Base-by-base conservation (phyloP, 306 rosid genomes). In the Ziziphus jujuba region DNA sequence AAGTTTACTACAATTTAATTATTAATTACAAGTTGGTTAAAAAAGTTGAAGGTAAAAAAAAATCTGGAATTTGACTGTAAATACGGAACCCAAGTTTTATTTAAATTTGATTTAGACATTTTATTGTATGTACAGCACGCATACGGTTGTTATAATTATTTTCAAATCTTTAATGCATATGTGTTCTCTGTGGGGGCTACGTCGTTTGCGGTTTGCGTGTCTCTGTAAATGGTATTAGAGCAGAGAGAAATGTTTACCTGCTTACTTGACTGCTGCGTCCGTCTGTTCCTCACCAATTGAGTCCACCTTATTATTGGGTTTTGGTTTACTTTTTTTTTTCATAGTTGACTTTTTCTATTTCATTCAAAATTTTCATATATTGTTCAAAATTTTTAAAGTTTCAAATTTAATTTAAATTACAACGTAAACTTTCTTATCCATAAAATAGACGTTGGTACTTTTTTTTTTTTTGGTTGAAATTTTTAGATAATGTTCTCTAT, bases 161-260 rank as follows among this genome's bases (percentile, higher is more conserved):
- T 74, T 74, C 53, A 17, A 56, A 43, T 45, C 5, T 33, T 33
- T 36, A n/a, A 2, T 34, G 44, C 8, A n/a, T 59, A 6, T 54
- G 72, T 40, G 45, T 10, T 9, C 3, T 11, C 45, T 52, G 76
- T 70, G 69, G 64, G 63, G 69, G 76, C 64, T 58, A 65, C 80
- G 40, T 59, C 47, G 25, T 44, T 19, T 43, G 44, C 75, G 10
- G 34, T 35, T 71, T 77, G 69, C 69, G 54, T 31, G 68, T 48
- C 6, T 17, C 9, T 34, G 3, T 24, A n/a, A 63, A 45, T 62
- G 11, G 67, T 5, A 47, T 25, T 5, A 31, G 33, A 9, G 14
- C 1, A 35, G 43, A 16, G n/a, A n/a, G n/a, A 57, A 4, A 14
- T 15, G 21, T 21, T 73, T 28, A 35, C 15, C 65, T 57, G 77